Conservation (phyloP, 805 yeast genomes). For the Komagataella mondaviorum region DNA sequence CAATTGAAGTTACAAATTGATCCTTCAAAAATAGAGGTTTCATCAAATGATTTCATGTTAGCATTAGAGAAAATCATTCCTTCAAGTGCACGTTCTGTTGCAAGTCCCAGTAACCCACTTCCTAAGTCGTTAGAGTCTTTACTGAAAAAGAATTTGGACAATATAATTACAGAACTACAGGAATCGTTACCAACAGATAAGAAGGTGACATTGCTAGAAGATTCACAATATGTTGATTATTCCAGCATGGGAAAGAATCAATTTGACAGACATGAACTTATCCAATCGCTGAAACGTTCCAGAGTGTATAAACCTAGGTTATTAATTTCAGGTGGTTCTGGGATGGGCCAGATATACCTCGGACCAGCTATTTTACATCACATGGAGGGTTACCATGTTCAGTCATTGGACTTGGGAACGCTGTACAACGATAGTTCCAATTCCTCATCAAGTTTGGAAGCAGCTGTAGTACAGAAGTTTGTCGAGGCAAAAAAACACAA, state of each 20-base stretch:
- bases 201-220: slow-evolving; percentile 47
- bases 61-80: slow-evolving; percentile 85
- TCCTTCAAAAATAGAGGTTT: slow-evolving; percentile 57
- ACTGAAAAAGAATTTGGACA: slow-evolving; percentile 34
- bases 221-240: slow-evolving; percentile 50
- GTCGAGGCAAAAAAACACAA: slow-evolving; percentile 81
- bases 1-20: slow-evolving; percentile 62
- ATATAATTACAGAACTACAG: slow-evolving; percentile 33
- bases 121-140: slow-evolving; percentile 63
- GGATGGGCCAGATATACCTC: slow-evolving; percentile 80
- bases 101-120: slow-evolving; percentile 61
- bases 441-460: slow-evolving; percentile 61
- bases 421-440: slow-evolving; percentile 54
- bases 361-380: slow-evolving; percentile 71
- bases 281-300: slow-evolving; percentile 23
- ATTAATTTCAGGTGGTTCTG: slow-evolving; percentile 56
- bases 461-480: slow-evolving; percentile 69
- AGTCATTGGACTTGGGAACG: slow-evolving; percentile 69
- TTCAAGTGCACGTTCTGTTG: slow-evolving; percentile 77
- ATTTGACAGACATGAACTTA: slow-evolving; percentile 52
- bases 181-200: slow-evolving; percentile 47
- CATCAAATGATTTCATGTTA: slow-evolving; percentile 71
- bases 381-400: slow-evolving; percentile 84
- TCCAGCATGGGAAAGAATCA: slow-evolving; percentile 46
- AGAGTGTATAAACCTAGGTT: slow-evolving; percentile 76